phyloP scores from a whole-genome alignment of 495 filamentous ascomycete genomes.

The Penicillium alfredii region DNA sequence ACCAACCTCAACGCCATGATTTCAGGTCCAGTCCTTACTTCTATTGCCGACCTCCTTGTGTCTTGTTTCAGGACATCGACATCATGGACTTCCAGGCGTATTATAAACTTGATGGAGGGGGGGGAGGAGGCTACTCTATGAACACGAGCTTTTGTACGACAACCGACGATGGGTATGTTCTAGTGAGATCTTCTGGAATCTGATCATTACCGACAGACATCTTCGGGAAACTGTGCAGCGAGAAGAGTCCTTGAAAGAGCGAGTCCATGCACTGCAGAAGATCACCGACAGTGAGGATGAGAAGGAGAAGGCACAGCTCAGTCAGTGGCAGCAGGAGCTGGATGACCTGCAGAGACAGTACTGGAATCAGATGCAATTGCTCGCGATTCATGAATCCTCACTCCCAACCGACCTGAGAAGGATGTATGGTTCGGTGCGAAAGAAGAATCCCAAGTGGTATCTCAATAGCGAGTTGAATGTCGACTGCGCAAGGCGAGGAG shows the following conservation, averaged over 20 bases:
- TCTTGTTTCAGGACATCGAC: constrained; percentile 38
- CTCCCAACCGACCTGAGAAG: too few species aligned
- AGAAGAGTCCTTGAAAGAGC: neutral
- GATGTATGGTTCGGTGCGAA: neutral
- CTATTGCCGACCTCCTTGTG: too few species aligned
- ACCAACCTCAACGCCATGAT: too few species aligned
- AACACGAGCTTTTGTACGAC: too few species aligned
- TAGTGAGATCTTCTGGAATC: too few species aligned
- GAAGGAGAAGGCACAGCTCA: neutral
- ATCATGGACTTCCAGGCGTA: constrained; percentile 24
- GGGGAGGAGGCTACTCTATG: too few species aligned
- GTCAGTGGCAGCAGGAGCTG: neutral
- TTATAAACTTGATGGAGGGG: neutral
- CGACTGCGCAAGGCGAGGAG: neutral
- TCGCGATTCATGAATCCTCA: neutral
- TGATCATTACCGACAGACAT: neutral
- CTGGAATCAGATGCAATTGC: neutral
- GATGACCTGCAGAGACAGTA: neutral
- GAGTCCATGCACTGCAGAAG: neutral
- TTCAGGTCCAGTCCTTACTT: too few species aligned
- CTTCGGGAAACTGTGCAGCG: neutral
- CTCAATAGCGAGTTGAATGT: neutral
- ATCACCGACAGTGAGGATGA: neutral
- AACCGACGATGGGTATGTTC: too few species aligned
- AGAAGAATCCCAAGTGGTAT: neutral